These are phyloP conservation scores for Yarrowia porcina DNA, from an alignment of 805 yeast species.

Conservation along the genomic window DNA sequence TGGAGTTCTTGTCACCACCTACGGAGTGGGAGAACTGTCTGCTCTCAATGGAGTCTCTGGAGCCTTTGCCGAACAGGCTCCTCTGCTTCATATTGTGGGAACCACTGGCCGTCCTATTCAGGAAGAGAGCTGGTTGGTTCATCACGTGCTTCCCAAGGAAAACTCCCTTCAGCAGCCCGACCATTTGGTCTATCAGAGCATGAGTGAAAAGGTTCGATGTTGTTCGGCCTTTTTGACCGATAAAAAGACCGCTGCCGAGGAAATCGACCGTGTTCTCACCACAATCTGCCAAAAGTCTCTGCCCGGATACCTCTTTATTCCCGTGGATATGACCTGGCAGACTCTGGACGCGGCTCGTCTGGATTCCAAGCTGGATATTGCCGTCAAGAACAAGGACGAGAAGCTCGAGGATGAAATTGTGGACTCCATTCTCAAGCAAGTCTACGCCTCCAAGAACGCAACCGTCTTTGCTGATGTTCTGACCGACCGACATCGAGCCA, in stretches of 20 bases:
- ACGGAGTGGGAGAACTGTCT: conserved; percentile 86
- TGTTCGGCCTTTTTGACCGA: conserved; percentile 50
- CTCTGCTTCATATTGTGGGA: conserved; percentile 82
- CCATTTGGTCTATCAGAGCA: conserved; percentile 61
- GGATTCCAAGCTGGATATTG: conserved; percentile 37
- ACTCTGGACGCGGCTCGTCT: conserved; percentile 44
- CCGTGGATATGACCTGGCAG: conserved; percentile 54
- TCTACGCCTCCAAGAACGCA: conserved; percentile 57
- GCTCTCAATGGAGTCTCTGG: conserved; percentile 83
- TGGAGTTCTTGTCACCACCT: conserved; percentile 69
- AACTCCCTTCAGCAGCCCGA: conserved; percentile 49
- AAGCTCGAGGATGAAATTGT: conserved; percentile 41
- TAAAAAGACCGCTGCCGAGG: conserved; percentile 48
- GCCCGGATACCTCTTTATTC: conserved; percentile 82
- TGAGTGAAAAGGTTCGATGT: conserved; percentile 58
- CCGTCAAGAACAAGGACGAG: conserved; percentile 34
- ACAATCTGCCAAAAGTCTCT: conserved; percentile 55
- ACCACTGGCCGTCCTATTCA: conserved; percentile 50
- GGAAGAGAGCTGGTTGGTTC: conserved; percentile 39
- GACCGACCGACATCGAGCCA: conserved; percentile 56
- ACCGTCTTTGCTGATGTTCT: conserved; percentile 69
- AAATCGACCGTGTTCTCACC: conserved; percentile 65
- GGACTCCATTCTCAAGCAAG: conserved; percentile 45
- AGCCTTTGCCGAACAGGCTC: conserved; percentile 75
- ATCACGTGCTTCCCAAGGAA: conserved; percentile 41